Percentiles rank a stretch among this genome's conserved stretches.
Evolutionary conservation across 2,329 filamentous ascomycete genomes (phyloP).

Genomic region (Magnaporthiopsis rhizophila): DNA sequence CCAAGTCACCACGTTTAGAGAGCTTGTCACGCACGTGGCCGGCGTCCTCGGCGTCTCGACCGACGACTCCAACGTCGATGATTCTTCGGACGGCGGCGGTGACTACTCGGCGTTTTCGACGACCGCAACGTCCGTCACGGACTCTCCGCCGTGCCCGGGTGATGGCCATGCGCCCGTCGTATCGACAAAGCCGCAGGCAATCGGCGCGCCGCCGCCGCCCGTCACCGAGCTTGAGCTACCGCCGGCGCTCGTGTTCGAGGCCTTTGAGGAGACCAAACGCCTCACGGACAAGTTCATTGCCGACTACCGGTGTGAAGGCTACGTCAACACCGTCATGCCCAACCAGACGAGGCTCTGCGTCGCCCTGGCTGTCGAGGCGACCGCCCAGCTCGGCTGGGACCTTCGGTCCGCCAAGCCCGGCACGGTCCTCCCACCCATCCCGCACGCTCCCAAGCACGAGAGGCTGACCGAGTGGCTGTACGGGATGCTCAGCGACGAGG

Average conservation of each 20-base stretch:
- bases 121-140: too few relatives aligned
- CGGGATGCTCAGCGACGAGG: constrained; percentile 22
- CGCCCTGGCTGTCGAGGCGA: constrained; percentile 25
- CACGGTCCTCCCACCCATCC: constrained; percentile 18
- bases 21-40: too few relatives aligned
- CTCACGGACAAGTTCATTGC: constrained; percentile 22
- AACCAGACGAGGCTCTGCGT: constrained; percentile 18
- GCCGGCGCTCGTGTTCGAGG: constrained; percentile 9
- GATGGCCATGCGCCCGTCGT: too few relatives aligned
- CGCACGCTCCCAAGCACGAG: constrained; percentile 19
- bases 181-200: too few relatives aligned
- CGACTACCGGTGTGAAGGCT: constrained; percentile 18
- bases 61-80: too few relatives aligned
- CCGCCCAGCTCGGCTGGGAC: constrained; percentile 23
- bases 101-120: too few relatives aligned
- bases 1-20: too few relatives aligned
- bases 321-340: constrained; percentile 19
- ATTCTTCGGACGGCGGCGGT: too few relatives aligned
- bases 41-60: too few relatives aligned
- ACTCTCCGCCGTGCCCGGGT: too few relatives aligned
- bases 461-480: constrained; percentile 25
- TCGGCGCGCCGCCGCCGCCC: too few relatives aligned
- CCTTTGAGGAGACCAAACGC: constrained; percentile 20
- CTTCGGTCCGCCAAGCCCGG: constrained; percentile 18
- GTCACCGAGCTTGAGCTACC: too few relatives aligned